These are phyloP conservation scores for Leccinum brunneo-olivaceum DNA, from an alignment of 1,284 basidiomycete species.

Conservation along the genomic window DNA sequence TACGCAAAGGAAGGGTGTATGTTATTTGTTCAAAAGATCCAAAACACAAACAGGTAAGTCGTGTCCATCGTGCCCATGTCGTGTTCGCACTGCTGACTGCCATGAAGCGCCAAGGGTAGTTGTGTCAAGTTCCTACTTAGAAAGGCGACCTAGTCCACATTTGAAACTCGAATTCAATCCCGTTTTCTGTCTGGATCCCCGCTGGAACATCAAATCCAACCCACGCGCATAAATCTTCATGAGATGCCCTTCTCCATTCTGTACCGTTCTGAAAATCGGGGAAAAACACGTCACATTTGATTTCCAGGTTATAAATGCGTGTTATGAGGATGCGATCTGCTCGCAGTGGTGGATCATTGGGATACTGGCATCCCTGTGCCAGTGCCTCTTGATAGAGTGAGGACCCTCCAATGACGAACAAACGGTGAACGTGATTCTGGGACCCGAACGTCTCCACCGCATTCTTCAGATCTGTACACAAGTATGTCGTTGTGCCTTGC, in stretches of 20 bases:
- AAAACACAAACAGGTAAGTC: slow-evolving; percentile 95
- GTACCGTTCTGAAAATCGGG: slow-evolving; percentile 54
- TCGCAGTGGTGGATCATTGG: slow-evolving; percentile 30
- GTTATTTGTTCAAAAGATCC: slow-evolving; percentile 92
- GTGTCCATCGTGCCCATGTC: slow-evolving; percentile 1
- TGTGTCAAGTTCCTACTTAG: not conserved
- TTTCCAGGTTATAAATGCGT: slow-evolving; percentile 68
- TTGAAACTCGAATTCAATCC: slow-evolving; percentile 81
- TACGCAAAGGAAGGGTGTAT: slow-evolving; percentile 87
- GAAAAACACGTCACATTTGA: slow-evolving; percentile 86
- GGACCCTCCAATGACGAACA: slow-evolving; percentile 89
- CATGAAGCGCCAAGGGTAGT: slow-evolving; percentile 56
- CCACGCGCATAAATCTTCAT: slow-evolving; percentile 67
- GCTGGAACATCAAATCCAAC: slow-evolving; percentile 68
- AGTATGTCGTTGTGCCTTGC: slow-evolving; percentile 8
- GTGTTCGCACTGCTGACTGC: slow-evolving; percentile 9
- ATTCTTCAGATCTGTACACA: slow-evolving; percentile 14
- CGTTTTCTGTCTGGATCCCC: slow-evolving; percentile 76
- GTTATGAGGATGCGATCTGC: slow-evolving; percentile 85
- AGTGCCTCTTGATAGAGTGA: slow-evolving; percentile 76
- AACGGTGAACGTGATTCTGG: slow-evolving; percentile 36
- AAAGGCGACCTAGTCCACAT: slow-evolving; percentile 70
- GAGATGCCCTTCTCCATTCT: slow-evolving; percentile 54
- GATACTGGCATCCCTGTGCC: slow-evolving; percentile 27
- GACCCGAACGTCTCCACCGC: slow-evolving; percentile 20